phyloP scores from a whole-genome alignment of 208 protist genomes.

The Leishmania mexicana region DNA sequence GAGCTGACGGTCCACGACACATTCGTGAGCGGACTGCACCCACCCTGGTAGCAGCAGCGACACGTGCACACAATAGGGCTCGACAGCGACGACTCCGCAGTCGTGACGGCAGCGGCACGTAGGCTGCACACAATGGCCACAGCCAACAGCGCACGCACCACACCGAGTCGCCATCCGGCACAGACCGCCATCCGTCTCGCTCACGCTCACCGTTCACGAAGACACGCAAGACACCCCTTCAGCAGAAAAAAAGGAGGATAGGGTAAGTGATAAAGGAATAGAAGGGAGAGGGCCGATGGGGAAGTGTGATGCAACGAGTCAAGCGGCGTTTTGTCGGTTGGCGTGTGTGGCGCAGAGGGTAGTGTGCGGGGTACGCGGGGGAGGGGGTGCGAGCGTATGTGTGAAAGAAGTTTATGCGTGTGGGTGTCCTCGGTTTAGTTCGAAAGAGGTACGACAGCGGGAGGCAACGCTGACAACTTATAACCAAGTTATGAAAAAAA shows the following conservation, averaged over 20 bases:
- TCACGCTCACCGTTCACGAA: not conserved
- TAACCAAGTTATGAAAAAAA: too few species aligned
- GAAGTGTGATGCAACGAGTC: not conserved
- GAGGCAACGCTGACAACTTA: not conserved
- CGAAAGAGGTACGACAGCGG: not conserved
- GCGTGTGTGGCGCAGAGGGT: not conserved
- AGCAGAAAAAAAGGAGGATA: not conserved
- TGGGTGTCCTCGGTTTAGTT: not conserved
- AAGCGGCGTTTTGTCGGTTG: not conserved
- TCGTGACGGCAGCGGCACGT: not conserved
- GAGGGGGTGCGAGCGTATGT: not conserved
- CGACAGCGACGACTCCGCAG: slow-evolving; percentile 5
- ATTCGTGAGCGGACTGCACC: slow-evolving; percentile 58
- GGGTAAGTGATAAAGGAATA: not conserved
- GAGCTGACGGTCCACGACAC: slow-evolving; percentile 49
- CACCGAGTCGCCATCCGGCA: not conserved
- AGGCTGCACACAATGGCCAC: not conserved
- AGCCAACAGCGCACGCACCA: not conserved
- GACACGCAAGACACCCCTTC: too few species aligned
- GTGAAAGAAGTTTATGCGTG: not conserved
- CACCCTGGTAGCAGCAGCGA: slow-evolving; percentile 81
- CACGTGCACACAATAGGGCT: slow-evolving; percentile 66
- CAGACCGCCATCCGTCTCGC: not conserved
- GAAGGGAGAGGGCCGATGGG: too few species aligned
- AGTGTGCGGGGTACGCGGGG: not conserved